Base-by-base conservation (phyloP, 768 basidiomycete species). In the Trametes sanguinea region DNA sequence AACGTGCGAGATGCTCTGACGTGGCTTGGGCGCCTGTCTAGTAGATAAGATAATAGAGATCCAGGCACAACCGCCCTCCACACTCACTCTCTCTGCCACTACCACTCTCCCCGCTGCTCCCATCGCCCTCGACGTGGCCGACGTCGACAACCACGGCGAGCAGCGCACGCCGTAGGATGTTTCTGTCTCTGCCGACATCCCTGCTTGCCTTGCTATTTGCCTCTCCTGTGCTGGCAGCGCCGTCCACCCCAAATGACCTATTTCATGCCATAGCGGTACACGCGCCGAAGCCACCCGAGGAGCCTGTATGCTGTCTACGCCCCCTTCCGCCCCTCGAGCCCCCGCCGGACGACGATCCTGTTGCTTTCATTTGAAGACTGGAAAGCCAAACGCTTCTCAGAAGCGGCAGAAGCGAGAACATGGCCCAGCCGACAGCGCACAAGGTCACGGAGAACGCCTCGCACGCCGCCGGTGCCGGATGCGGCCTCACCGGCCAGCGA, bases 281-380 rank as follows among this genome's bases (percentile, higher is more conserved):
- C 3, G 78, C 76, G 6, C 80, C 79, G 6, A 84, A 79, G 64
- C 76, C 74, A 17, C 79, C 85, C 8, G 83, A 85, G 48, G 82
- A 72, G 8, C 88, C 86, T 3, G 68, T 90, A 53, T 93, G 90
- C 75, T 89, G 88, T 68, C 76, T 93, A 56, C 86, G 81, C 48
- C 83, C 87, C 4, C 67, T 82, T 44, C 72, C 73, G 0, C 70
- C 72, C 0, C 68, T 75, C 3, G 73, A 75, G 46, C 72, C 83
- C 2, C 72, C 76, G 6, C 75, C 80, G 4, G 86, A 86, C 53
- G 85, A 87, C 65, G 85, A 87, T n/a, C 54, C 74, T 88, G 5
- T 75, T 94, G 22, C 81, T 92, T 22, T 90, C 90, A 0, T 95
- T 95, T 68, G 89, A 94, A 68, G 92, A 94, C 66, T 95, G 92